phyloP scores from a whole-genome alignment of 75 land plant species.

The Sequoia sempervirens region DNA sequence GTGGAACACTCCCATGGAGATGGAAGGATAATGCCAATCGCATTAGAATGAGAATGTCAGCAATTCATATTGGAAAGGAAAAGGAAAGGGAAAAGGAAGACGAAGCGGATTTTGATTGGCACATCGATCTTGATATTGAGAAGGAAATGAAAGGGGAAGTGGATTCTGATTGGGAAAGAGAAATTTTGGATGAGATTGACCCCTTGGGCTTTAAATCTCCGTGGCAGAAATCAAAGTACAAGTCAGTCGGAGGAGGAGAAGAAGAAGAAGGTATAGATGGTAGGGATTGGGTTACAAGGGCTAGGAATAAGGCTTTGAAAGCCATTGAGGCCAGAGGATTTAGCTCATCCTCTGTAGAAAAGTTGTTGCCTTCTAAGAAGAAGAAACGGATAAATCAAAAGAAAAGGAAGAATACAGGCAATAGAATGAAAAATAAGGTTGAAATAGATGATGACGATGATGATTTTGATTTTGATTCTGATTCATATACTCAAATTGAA shows the following conservation, averaged over 20 bases:
- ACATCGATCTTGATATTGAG: not conserved
- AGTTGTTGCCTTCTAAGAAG: slow-evolving; percentile 29
- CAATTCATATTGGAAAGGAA: not conserved
- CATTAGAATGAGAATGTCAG: not conserved
- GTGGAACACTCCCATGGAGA: not conserved
- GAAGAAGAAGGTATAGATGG: slow-evolving; percentile 15
- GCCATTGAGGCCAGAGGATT: slow-evolving; percentile 57
- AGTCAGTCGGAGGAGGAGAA: slow-evolving; percentile 17
- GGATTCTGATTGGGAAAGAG: slow-evolving; percentile 38
- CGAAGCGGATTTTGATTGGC: not conserved
- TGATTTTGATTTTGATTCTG: slow-evolving; percentile 12
- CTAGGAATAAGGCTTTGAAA: slow-evolving; percentile 46
- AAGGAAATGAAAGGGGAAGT: slow-evolving; percentile 10
- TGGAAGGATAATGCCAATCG: not conserved
- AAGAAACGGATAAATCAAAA: slow-evolving; percentile 15
- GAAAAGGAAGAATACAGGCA: slow-evolving; percentile 8
- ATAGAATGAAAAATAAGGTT: slow-evolving; percentile 9
- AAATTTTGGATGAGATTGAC: slow-evolving; percentile 47
- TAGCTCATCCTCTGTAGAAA: slow-evolving; percentile 14
- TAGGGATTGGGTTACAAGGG: slow-evolving; percentile 59
- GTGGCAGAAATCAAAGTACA: slow-evolving; percentile 19
- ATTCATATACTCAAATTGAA: slow-evolving; percentile 9
- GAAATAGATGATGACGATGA: slow-evolving; percentile 10
- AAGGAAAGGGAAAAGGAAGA: not conserved
- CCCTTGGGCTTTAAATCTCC: slow-evolving; percentile 13